These are phyloP conservation scores for Alternaria burnsii DNA, from an alignment of 2,329 filamentous ascomycete genomes.

Conservation along the genomic window DNA sequence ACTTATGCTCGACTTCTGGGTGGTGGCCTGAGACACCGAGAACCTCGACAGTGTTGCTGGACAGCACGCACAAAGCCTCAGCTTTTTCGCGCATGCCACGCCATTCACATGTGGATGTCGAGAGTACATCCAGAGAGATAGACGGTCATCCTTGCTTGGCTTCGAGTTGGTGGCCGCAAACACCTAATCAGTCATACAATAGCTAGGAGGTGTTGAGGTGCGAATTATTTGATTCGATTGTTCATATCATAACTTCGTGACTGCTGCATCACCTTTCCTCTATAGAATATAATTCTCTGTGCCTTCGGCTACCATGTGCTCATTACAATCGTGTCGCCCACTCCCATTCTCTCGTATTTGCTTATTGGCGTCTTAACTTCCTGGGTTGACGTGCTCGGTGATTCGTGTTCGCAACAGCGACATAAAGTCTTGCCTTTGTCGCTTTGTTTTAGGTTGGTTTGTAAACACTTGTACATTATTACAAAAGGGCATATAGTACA, in stretches of 20 bases:
- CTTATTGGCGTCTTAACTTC: background rate
- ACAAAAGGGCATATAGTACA: background rate
- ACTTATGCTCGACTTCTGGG: conserved; percentile 32
- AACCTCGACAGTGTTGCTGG: conserved; percentile 7
- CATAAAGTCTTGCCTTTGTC: background rate
- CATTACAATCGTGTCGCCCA: background rate
- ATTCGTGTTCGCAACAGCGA: background rate
- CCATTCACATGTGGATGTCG: background rate
- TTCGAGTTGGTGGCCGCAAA: conserved; percentile 27
- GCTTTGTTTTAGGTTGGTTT: background rate
- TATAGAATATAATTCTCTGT: background rate
- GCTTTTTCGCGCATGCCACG: conserved; percentile 10
- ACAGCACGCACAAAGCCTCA: conserved; percentile 17
- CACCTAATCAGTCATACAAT: conserved; percentile 3
- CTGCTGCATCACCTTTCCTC: background rate
- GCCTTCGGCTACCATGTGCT: background rate
- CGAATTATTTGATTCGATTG: background rate
- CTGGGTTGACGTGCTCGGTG: background rate
- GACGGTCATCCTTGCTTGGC: conserved; percentile 16
- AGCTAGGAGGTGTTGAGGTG: background rate
- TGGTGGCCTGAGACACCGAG: conserved; percentile 27
- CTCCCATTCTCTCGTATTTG: background rate
- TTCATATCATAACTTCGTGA: background rate
- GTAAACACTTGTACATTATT: background rate
- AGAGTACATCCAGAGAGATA: background rate